These are phyloP conservation scores for Chamaecyparis obtusa DNA, from an alignment of 75 land plant species.

Conservation along the genomic window DNA sequence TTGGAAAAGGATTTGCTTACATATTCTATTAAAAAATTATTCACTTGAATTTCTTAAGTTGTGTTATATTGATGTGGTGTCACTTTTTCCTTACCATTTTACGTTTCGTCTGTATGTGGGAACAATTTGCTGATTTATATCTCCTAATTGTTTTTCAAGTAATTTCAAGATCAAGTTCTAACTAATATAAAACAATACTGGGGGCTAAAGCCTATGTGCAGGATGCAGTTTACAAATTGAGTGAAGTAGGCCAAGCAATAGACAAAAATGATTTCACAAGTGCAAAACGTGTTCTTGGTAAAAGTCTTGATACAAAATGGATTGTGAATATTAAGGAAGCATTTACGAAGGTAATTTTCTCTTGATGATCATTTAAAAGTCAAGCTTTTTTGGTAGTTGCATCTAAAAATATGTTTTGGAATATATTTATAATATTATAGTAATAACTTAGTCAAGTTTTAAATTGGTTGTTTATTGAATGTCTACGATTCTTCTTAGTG, in stretches of 20 bases:
- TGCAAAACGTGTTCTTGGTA: conserved; percentile 72
- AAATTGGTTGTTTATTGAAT: not conserved
- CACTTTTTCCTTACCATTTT: not conserved
- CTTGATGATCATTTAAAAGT: not conserved
- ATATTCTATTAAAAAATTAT: not conserved
- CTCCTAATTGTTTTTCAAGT: not conserved
- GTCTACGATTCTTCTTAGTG: not conserved
- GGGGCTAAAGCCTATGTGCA: conserved; percentile 69
- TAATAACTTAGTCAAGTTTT: not conserved
- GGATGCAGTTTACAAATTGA: conserved; percentile 78
- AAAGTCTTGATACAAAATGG: conserved; percentile 66
- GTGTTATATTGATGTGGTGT: not conserved
- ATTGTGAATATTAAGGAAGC: conserved; percentile 63
- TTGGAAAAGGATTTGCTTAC: not conserved
- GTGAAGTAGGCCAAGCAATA: conserved; percentile 89
- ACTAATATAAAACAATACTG: not conserved
- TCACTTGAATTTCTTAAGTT: not conserved
- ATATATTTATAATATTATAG: not conserved
- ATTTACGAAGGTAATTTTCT: conserved; percentile 60
- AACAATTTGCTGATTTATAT: not conserved
- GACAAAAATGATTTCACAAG: conserved; percentile 72
- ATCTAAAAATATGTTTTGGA: not conserved
- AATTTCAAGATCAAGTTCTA: not conserved
- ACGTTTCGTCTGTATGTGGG: not conserved
- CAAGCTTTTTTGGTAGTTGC: not conserved